Evolutionary conservation across 2,329 filamentous ascomycete species (phyloP), one percentile per base, ranked within the genome.

Genomic region (Pezicula neosporulosa): DNA sequence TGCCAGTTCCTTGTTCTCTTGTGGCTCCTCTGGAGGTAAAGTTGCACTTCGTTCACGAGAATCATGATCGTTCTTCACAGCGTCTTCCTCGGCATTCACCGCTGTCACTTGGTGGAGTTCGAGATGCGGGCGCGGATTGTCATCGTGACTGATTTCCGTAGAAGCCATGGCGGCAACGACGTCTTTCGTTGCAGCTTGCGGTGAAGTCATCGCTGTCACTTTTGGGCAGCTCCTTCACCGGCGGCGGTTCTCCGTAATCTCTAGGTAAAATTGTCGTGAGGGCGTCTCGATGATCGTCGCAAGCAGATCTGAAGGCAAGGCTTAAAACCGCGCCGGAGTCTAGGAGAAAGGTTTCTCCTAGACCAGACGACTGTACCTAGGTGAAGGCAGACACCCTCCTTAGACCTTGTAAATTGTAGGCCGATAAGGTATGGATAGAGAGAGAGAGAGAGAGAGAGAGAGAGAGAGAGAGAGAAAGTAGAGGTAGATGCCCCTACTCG

Each of bases 141-240:
- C 49, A 36, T 56, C 54, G 36, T 48, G 30, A 13, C 30, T 18
- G 30, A 44, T 38, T 42, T 48, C 45, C 30, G 50, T 46, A 43
- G 53, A 51, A 35, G 55, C 50, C 42, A 55, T 53, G 30, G 55
- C 45, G 44, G 57, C 53, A 47, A 54, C 50, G 35, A 50, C 52
- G 28, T 57, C 57, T 39, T 48, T 36, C 28, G 50, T 38, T 33
- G 54, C 47, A 50, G 45, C 51, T 48, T 58, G 56, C 61, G 60
- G 62, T 64, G 65, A 67, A 61, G 64, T 67, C 65, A 67, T 67
- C 64, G 59, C 62, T 66, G 64, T 60, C 60, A 52, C 59, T 57
- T 24, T 53, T 55, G 30, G 33, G 63, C 64, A 66, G 62, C 64
- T 67, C 65, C 49, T 67, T 57, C 65, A 66, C 63, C 63, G 56